Evolutionary conservation across 2,329 filamentous ascomycete species (phyloP), one percentile per base, ranked within the genome.

Genomic region (Pyrenochaeta sp.): DNA sequence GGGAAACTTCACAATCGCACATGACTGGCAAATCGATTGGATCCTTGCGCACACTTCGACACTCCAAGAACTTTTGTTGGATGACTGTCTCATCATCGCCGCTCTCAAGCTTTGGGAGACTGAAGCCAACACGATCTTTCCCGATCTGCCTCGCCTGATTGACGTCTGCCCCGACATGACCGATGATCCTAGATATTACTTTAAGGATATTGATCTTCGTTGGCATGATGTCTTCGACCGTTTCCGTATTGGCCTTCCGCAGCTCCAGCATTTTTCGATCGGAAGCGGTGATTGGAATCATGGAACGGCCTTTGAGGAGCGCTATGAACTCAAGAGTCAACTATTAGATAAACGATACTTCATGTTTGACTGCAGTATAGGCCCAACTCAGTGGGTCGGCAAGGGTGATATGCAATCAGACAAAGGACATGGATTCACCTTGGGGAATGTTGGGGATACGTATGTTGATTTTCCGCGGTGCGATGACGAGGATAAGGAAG

Each of bases 11-110:
- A 72, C 75, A 2, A 82, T 85, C 47, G 73, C 74, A 4, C 75
- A 82, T 34, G 76, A 82, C 22, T 79, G 77, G 72, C 82, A 84
- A 52, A 64, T 83, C 0, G 78, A 80, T 9, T 84, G 82, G 81
- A 77, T 85, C 3, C 56, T 79, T 0, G 75, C 74, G 0, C 71
- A 84, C 3, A 72, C 65, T 4, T 12, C 56, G 0, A 81, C 80
- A 0, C 69, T 84, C 0, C 59, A 77, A 13, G 74, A 79, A 40
- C 64, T 84, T 0, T 76, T 80, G 12, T 68, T 84, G 0, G 80
- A 83, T 42, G 70, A 80, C 52, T 84, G 81, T 51, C 71, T 76
- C 0, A 80, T 82, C 24, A 50, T 72, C 15, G 62, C 44, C 22
- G 48, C 50, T 13, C 25, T 60, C 0, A 25, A 34, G 1, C 47